Evolutionary conservation across 495 filamentous ascomycete genomes (phyloP).

Genomic region (Neurospora cerealis): DNA sequence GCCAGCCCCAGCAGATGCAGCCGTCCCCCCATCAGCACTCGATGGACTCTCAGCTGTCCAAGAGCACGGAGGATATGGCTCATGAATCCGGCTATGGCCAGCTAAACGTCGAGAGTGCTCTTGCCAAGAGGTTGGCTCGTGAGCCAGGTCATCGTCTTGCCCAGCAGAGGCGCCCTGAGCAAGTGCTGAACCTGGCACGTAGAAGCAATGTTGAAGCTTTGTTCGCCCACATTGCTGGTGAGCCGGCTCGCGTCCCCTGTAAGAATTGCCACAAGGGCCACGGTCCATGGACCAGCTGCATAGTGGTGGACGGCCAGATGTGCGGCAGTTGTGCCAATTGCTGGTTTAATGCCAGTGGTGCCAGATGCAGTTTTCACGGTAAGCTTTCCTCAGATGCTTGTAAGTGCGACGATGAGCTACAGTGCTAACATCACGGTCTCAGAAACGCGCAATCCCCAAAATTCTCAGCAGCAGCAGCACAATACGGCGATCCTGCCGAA

Average conservation of each 20-base stretch:
- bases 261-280: constrained; percentile 46
- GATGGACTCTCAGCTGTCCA: constrained; percentile 20
- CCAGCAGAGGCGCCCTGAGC: constrained; percentile 35
- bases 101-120: constrained; percentile 36
- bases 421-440: background rate
- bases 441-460: constrained; percentile 21
- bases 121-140: constrained; percentile 34
- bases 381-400: constrained; percentile 6
- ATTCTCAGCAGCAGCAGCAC: constrained; percentile 8
- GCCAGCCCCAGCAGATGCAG: constrained; percentile 16
- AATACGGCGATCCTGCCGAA: constrained; percentile 12
- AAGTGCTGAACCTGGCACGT: constrained; percentile 32
- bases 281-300: constrained; percentile 37
- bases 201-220: constrained; percentile 42
- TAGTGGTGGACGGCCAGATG: constrained; percentile 41
- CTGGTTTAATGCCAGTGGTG: constrained; percentile 43
- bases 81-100: constrained; percentile 29
- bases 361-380: constrained; percentile 43
- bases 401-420: background rate
- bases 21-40: constrained; percentile 21
- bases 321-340: constrained; percentile 43
- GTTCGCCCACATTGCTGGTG: constrained; percentile 40
- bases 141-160: constrained; percentile 35
- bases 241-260: constrained; percentile 31
- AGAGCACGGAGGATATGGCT: constrained; percentile 32